Conservation (phyloP, 2,329 filamentous ascomycete species). For the Cryphonectria nitschkei region DNA sequence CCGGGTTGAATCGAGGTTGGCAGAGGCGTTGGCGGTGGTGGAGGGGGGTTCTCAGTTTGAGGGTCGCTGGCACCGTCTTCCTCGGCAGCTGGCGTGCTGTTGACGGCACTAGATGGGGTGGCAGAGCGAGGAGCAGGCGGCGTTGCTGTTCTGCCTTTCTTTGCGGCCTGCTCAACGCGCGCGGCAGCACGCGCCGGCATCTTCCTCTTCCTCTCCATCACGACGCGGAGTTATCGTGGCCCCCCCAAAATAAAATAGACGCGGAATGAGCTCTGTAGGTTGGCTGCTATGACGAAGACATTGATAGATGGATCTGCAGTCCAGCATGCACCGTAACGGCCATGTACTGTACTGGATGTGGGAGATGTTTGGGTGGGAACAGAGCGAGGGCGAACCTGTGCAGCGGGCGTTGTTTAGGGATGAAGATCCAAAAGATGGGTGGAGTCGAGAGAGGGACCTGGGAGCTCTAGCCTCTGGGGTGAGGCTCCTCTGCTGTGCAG, state of each 20-base stretch:
- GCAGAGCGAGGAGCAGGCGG: constrained; percentile 51
- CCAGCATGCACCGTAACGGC: constrained; percentile 19
- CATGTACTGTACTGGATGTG: constrained; percentile 15
- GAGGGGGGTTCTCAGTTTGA: constrained; percentile 33
- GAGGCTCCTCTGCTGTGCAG: constrained; percentile 7
- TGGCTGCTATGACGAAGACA: constrained; percentile 20
- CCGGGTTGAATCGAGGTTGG: constrained; percentile 67
- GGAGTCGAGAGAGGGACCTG: constrained; percentile 12
- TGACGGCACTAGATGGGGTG: constrained; percentile 46
- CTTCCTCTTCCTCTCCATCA: constrained; percentile 70
- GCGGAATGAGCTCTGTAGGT: neutral
- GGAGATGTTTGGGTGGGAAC: neutral
- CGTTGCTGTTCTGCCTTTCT: constrained; percentile 59
- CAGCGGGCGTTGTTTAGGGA: constrained; percentile 8
- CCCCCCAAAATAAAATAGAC: neutral
- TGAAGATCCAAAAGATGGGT: constrained; percentile 10
- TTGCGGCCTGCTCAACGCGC: constrained; percentile 61
- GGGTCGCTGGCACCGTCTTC: constrained; percentile 30
- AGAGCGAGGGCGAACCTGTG: neutral
- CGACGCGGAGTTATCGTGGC: constrained; percentile 23
- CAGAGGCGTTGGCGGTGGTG: constrained; percentile 48
- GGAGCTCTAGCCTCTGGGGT: constrained; percentile 16
- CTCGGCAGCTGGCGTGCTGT: constrained; percentile 39
- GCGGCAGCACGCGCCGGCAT: constrained; percentile 65
- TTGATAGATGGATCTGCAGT: constrained; percentile 11